Percentiles rank a stretch among this genome's conserved stretches.
Evolutionary conservation across 495 filamentous ascomycete genomes (phyloP).

Genomic region (Podospora sp.): DNA sequence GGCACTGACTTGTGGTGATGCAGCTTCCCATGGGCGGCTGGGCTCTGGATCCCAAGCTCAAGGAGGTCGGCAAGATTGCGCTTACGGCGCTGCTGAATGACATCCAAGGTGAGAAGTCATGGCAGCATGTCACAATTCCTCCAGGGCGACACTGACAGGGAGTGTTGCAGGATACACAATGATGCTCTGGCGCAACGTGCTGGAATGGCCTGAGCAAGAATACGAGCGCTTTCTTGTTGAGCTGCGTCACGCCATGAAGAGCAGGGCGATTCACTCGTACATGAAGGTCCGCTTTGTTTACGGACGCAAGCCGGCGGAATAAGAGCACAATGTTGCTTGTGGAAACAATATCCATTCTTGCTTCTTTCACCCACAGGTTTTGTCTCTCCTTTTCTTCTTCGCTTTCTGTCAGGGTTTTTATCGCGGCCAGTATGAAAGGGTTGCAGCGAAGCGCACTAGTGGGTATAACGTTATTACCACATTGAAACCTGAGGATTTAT

Average conservation of each 20-base stretch:
- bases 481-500: no score
- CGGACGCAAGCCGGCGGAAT: conserved; percentile 30
- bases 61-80: conserved; percentile 47
- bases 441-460: no score
- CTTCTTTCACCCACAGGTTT: no score
- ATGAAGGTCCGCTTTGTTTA: conserved; percentile 32
- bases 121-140: background rate
- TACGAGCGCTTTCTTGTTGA: background rate
- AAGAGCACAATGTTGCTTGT: no score
- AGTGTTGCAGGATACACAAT: conserved; percentile 27
- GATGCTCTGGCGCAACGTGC: conserved; percentile 31
- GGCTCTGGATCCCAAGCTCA: conserved; percentile 37
- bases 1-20: conserved; percentile 11
- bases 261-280: conserved; percentile 13
- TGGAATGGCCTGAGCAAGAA: conserved; percentile 23
- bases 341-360: no score
- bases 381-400: no score
- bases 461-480: no score
- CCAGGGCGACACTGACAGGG: background rate
- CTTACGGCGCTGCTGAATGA: conserved; percentile 31
- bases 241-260: conserved; percentile 1
- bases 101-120: conserved; percentile 21
- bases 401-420: no score
- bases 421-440: no score
- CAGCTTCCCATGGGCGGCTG: conserved; percentile 44